These are phyloP conservation scores for Boletus sensibilis DNA, from an alignment of 768 basidiomycete species.

Conservation along the genomic window DNA sequence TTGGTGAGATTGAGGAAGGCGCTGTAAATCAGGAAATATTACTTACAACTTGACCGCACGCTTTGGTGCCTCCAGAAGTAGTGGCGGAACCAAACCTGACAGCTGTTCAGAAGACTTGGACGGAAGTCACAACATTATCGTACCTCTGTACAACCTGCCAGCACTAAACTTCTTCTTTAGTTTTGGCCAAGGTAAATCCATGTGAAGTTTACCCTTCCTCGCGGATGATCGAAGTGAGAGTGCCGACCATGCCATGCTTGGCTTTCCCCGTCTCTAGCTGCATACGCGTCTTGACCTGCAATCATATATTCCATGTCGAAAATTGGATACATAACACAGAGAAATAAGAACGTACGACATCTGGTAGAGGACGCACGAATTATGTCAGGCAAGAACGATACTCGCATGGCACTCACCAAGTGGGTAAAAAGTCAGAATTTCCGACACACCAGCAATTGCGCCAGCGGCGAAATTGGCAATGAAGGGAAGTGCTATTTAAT, in stretches of 20 bases:
- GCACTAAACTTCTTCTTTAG: slow-evolving; percentile 40
- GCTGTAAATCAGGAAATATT: neutral
- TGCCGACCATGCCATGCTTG: slow-evolving; percentile 75
- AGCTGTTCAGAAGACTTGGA: neutral
- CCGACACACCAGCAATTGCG: slow-evolving; percentile 90
- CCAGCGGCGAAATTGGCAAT: slow-evolving; percentile 90
- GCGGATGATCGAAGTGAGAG: slow-evolving; percentile 76
- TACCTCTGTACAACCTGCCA: slow-evolving; percentile 88
- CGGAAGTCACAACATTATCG: neutral
- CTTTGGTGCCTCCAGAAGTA: slow-evolving; percentile 96
- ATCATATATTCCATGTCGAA: slow-evolving; percentile 7
- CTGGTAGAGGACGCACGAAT: slow-evolving; percentile 37
- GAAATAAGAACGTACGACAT: slow-evolving; percentile 68
- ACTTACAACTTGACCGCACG: slow-evolving; percentile 92
- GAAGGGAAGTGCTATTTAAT: slow-evolving; percentile 70
- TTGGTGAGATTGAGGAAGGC: neutral
- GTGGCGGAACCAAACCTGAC: slow-evolving; percentile 86
- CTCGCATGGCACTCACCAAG: slow-evolving; percentile 57
- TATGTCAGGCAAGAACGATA: neutral
- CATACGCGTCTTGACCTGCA: slow-evolving; percentile 95
- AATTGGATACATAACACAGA: neutral
- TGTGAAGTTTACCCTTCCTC: slow-evolving; percentile 76
- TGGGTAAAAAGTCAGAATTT: slow-evolving; percentile 84
- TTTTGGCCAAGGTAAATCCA: neutral
- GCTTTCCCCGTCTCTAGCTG: slow-evolving; percentile 89